Base-by-base conservation (phyloP, 768 basidiomycete genomes). In the Suillus fuscotomentosus region DNA sequence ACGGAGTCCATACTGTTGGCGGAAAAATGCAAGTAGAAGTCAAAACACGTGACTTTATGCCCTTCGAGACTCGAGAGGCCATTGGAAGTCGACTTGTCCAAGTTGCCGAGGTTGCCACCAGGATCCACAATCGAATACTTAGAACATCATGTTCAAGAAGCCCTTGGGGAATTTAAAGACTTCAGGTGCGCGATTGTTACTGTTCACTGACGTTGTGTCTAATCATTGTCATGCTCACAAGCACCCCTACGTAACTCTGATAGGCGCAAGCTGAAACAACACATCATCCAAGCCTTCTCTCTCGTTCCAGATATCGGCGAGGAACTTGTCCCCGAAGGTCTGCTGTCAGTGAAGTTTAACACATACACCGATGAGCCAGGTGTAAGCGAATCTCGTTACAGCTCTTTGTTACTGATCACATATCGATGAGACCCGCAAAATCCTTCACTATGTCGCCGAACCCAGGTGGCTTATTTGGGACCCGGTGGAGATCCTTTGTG, bases 191-290 rank as follows among this genome's bases (percentile, higher is more conserved):
- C 56, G 39, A 34, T 3, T 51, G 14, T 17, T n/a, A n/a, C 3
- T 1, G 36, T 5, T 31, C n/a, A 9, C 59, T 9, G 22, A n/a
- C n/a, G 15, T 11, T 22, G 50, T 11, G 17, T 45, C 2, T 47
- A 47, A 41, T 54, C 56, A 27, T 60, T 59, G 15, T 51, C 50
- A 27, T 27, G 31, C 56, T 63, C 60, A 53, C 55, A 41, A 78
- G 88, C 90, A 2, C 90, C 90, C 8, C 77, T 94, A 8, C 83
- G 90, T 50, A 84, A 83, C 73, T 92, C 90, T 9, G 91, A 93
- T 70, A 79, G 89, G 34, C 84, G 87, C 47, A 92, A 90, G 72
- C 81, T 93, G 22, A 88, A 80, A 69, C 86, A 88, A 68, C 84
- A 84, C 24, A 78, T 87, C 17, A 66, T 86, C 14, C 67, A 83